Conservation (phyloP, 1,139 yeast genomes). For the Yamadazyma buinensis region DNA sequence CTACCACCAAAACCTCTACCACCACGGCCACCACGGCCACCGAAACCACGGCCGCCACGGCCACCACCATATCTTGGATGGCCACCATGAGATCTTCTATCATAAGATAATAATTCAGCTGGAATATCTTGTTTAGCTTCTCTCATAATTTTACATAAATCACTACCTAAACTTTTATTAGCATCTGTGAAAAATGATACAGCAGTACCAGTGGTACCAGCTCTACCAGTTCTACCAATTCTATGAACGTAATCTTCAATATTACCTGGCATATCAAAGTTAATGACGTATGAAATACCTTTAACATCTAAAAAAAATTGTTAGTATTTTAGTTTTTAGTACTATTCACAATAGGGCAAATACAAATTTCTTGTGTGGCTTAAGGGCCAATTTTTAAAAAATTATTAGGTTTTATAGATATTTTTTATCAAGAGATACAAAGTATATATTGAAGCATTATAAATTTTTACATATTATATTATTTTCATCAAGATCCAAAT, state of each 20-base stretch:
- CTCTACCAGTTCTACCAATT: conserved; percentile 99
- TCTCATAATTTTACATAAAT: conserved; percentile 81
- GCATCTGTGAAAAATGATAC: conserved; percentile 90
- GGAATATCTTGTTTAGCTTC: conserved; percentile 94
- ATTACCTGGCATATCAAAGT: conserved; percentile 97
- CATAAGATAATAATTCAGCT: conserved; percentile 54
- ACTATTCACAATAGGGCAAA: too few species aligned
- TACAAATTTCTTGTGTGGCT: too few species aligned
- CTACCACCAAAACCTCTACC: conserved; percentile 24
- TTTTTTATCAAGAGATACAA: conserved; percentile 1
- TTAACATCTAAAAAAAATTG: conserved; percentile 77
- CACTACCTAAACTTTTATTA: conserved; percentile 86
- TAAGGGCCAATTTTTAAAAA: too few species aligned
- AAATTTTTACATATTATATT: conserved; percentile 3
- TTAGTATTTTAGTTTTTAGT: conserved; percentile 26
- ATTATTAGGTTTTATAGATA: too few species aligned
- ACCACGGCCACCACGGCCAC: conserved; percentile 27
- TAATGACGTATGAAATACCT: conserved; percentile 89
- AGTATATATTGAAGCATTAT: conserved; percentile 5
- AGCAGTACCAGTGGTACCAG: conserved; percentile 94
- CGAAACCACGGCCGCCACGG: conserved; percentile 45
- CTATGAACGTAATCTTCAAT: conserved; percentile 96
- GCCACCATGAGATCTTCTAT: conserved; percentile 50
- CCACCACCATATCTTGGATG: conserved; percentile 57
- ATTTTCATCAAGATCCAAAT: not conserved